Evolutionary conservation across 768 basidiomycete genomes (phyloP).

Genomic region (Trametes villosa): DNA sequence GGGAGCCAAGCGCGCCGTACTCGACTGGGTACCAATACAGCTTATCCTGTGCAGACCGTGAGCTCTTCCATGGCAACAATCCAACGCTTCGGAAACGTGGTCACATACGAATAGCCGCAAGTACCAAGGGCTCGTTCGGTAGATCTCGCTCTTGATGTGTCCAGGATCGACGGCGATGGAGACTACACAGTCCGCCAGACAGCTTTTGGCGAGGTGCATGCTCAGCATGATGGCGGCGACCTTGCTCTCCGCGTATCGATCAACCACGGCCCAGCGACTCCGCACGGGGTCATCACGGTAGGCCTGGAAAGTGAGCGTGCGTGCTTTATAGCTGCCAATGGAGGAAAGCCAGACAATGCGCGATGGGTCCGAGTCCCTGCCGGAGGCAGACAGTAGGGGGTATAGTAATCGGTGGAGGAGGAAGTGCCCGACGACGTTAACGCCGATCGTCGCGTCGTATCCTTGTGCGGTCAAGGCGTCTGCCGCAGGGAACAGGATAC

Average conservation of each 20-base stretch:
- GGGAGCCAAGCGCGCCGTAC: slow-evolving; percentile 47
- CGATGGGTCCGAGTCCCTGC: slow-evolving; percentile 52
- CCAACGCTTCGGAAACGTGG: background rate
- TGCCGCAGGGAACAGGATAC: slow-evolving; percentile 46
- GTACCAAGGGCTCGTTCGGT: slow-evolving; percentile 30
- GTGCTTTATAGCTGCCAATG: slow-evolving; percentile 35
- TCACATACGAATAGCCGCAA: slow-evolving; percentile 41
- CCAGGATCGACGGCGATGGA: slow-evolving; percentile 54
- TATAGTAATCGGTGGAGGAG: slow-evolving; percentile 41
- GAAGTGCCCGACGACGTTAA: slow-evolving; percentile 51
- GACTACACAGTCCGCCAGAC: slow-evolving; percentile 45
- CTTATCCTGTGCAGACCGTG: slow-evolving; percentile 19
- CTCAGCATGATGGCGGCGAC: slow-evolving; percentile 48
- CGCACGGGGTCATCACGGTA: slow-evolving; percentile 30
- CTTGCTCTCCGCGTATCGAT: slow-evolving; percentile 42
- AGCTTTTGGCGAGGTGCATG: slow-evolving; percentile 48
- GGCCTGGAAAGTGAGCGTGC: slow-evolving; percentile 44
- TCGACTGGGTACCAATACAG: slow-evolving; percentile 25
- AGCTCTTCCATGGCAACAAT: background rate
- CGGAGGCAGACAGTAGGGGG: slow-evolving; percentile 40
- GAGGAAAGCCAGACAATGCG: slow-evolving; percentile 53
- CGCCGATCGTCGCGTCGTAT: slow-evolving; percentile 59
- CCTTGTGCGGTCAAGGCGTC: slow-evolving; percentile 48
- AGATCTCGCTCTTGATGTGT: slow-evolving; percentile 31
- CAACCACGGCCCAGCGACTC: slow-evolving; percentile 8